Conservation (phyloP, 139 green algal genomes). For the Coccomyxa sp. region DNA sequence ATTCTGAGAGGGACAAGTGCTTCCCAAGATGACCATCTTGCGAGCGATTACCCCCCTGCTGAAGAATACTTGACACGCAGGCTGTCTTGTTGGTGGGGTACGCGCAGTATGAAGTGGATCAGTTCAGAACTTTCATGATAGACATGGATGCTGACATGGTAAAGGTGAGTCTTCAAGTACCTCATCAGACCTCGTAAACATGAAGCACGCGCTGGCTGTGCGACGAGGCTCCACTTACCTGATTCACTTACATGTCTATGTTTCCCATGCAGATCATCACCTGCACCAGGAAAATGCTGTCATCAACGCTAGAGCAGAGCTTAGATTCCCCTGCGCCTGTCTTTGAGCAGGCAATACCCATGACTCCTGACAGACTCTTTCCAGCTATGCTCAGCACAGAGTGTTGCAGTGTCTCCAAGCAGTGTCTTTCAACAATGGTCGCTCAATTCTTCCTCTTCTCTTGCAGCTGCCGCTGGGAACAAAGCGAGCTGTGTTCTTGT, state of each 20-base stretch:
- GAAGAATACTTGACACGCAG: background rate
- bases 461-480: background rate
- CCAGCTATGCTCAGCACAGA: background rate
- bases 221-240: background rate
- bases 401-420: too few species aligned
- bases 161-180: slow-evolving; percentile 4
- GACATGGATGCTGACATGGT: slow-evolving; percentile 25
- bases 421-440: too few species aligned
- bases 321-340: background rate
- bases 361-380: background rate
- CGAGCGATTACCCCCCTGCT: background rate
- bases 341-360: slow-evolving; percentile 4
- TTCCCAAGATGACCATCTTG: too few species aligned
- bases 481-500: slow-evolving; percentile 17
- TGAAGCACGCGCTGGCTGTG: background rate
- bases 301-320: background rate
- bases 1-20: too few species aligned
- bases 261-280: slow-evolving; percentile 6
- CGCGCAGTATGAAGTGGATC: slow-evolving; percentile 5
- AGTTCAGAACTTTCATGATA: slow-evolving; percentile 9
- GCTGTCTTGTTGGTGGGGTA: slow-evolving; percentile 12
- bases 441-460: too few species aligned
- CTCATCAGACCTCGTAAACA: background rate
- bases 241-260: background rate
- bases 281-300: slow-evolving; percentile 5